These are phyloP conservation scores for Zelopaecilomyces penicillatus DNA, from an alignment of 2,329 filamentous ascomycete genomes.

Conservation along the genomic window DNA sequence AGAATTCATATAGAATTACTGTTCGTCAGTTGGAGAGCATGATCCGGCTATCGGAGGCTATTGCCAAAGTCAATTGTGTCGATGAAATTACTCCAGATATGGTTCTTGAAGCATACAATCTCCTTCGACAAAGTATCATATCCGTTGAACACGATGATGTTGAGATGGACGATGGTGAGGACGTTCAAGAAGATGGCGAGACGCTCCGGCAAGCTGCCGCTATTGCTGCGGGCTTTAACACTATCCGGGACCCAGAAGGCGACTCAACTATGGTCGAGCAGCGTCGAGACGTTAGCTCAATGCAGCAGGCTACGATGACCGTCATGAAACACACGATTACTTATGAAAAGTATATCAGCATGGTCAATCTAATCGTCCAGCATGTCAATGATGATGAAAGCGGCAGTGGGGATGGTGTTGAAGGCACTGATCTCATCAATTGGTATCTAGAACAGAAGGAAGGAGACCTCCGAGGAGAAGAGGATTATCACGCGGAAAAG, in stretches of 20 bases:
- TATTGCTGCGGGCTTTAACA: conserved; percentile 36
- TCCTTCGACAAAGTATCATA: conserved; percentile 91
- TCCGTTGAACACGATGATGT: conserved; percentile 97
- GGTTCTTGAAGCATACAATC: conserved; percentile 84
- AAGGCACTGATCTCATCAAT: conserved; percentile 69
- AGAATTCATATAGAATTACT: conserved; percentile 95
- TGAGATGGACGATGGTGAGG: conserved; percentile 76
- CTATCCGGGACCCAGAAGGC: conserved; percentile 37
- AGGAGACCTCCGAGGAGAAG: conserved; percentile 68
- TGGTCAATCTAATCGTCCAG: conserved; percentile 77
- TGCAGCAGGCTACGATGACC: conserved; percentile 21
- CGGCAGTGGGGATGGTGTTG: conserved; percentile 69
- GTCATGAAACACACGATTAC: conserved; percentile 77
- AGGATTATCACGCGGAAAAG: conserved; percentile 70
- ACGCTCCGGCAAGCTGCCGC: conserved; percentile 32
- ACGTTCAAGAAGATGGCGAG: conserved; percentile 36
- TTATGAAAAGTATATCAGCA: conserved; percentile 88
- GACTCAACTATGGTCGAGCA: conserved; percentile 35
- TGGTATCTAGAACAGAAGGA: conserved; percentile 95
- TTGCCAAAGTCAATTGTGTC: conserved; percentile 94
- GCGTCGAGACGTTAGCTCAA: conserved; percentile 15
- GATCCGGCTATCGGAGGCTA: conserved; percentile 94
- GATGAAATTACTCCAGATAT: conserved; percentile 79
- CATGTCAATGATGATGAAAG: conserved; percentile 78
- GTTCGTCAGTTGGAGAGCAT: conserved; percentile 92